phyloP scores from a whole-genome alignment of 2,329 filamentous ascomycete species.

The Epichloe sibirici region DNA sequence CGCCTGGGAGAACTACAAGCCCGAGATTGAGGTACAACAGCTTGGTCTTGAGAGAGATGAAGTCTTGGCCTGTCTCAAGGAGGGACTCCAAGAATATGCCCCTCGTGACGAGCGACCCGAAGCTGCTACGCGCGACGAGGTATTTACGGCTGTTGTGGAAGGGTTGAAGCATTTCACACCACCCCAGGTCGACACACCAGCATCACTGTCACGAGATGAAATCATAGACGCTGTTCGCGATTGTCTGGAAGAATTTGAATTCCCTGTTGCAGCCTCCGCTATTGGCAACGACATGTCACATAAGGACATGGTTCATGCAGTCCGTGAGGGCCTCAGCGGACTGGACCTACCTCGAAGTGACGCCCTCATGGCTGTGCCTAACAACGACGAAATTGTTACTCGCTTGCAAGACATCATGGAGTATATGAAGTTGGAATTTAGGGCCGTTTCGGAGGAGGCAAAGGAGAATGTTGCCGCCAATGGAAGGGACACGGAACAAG shows the following conservation, averaged over 20 bases:
- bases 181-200: conserved; percentile 57
- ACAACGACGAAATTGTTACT: conserved; percentile 38
- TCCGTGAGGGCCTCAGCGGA: conserved; percentile 44
- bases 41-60: conserved; percentile 85
- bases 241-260: conserved; percentile 76
- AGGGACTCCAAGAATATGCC: conserved; percentile 70
- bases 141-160: conserved; percentile 75
- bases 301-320: conserved; percentile 52
- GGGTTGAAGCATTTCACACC: conserved; percentile 71
- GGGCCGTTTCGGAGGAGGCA: conserved; percentile 46
- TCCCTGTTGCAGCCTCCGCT: conserved; percentile 48
- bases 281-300: conserved; percentile 40
- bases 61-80: conserved; percentile 71
- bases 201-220: conserved; percentile 65
- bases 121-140: conserved; percentile 67
- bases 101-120: conserved; percentile 38
- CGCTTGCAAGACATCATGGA: conserved; percentile 55
- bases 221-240: conserved; percentile 74
- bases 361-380: conserved; percentile 28
- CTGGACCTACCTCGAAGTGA: conserved; percentile 33
- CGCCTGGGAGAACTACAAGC: conserved; percentile 89
- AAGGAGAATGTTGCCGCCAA: conserved; percentile 72
- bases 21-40: conserved; percentile 81
- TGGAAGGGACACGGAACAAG: conserved; percentile 74
- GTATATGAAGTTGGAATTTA: conserved; percentile 46